Percentiles rank a stretch among this genome's conserved stretches.
Evolutionary conservation across 2,329 filamentous ascomycete species (phyloP).

Genomic region (Trichoderma aggressivum): DNA sequence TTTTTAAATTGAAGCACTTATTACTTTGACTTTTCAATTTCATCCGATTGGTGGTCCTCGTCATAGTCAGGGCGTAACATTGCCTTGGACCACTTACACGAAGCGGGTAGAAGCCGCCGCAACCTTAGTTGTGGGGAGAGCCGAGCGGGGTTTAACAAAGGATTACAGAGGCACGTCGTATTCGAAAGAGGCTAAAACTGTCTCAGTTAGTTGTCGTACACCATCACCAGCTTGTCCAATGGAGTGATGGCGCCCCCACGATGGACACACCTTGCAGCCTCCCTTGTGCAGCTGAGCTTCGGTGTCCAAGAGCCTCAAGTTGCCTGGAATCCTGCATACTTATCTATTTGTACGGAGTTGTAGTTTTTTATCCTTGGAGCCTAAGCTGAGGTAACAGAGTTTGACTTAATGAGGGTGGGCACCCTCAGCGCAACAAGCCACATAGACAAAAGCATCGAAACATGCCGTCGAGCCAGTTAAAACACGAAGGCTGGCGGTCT

Average conservation of each 20-base stretch:
- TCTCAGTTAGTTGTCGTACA: neutral
- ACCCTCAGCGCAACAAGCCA: neutral
- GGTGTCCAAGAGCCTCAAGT: neutral
- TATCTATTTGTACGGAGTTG: neutral
- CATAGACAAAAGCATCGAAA: neutral
- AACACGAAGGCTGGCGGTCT: neutral
- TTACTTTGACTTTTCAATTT: fast-evolving
- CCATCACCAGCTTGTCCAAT: neutral
- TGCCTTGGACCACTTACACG: neutral
- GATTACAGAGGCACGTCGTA: neutral
- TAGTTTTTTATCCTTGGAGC: neutral
- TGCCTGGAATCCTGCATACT: neutral
- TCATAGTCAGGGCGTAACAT: neutral
- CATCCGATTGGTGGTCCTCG: neutral
- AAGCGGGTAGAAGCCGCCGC: neutral
- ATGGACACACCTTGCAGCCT: neutral
- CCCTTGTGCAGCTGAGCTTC: neutral
- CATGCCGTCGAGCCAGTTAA: neutral
- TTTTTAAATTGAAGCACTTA: neutral
- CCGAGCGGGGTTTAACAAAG: neutral
- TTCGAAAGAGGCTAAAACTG: neutral
- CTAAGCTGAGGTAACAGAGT: neutral
- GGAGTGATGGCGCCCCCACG: neutral
- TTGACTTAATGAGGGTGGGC: neutral
- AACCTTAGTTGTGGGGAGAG: neutral